Conservation (phyloP, 202 grass and related monocot genomes). For the Zizania palustris region DNA sequence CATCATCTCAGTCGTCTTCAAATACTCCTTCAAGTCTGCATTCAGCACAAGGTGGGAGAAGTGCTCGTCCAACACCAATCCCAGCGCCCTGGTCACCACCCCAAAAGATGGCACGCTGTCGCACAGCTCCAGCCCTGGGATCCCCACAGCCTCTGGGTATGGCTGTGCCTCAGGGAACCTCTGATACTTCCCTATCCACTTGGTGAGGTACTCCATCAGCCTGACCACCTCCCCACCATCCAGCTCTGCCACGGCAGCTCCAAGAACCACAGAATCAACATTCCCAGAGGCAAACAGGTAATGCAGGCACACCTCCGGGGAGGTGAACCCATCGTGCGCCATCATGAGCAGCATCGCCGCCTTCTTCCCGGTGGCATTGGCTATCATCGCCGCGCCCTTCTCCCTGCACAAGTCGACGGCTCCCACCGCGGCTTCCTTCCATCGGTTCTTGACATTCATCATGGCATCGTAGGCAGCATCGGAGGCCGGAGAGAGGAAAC, state of each 20-base stretch:
- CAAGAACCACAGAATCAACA: constrained; percentile 57
- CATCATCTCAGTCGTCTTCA: constrained; percentile 43
- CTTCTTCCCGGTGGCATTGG: constrained; percentile 23
- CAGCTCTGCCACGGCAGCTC: constrained; percentile 53
- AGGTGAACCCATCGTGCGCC: constrained; percentile 69
- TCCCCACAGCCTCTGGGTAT: constrained; percentile 14
- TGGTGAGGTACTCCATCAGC: constrained; percentile 68
- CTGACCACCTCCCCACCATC: constrained; percentile 66
- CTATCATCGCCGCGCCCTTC: constrained; percentile 36
- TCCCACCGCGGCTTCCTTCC: constrained; percentile 61
- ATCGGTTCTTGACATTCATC: constrained; percentile 54
- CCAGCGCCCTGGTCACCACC: constrained; percentile 52
- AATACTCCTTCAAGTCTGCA: constrained; percentile 53
- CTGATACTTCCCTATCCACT: constrained; percentile 75
- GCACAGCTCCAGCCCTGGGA: constrained; percentile 54
- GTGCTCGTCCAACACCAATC: constrained; percentile 71
- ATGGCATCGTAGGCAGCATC: constrained; percentile 62
- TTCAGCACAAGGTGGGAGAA: constrained; percentile 82
- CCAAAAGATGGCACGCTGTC: constrained; percentile 62
- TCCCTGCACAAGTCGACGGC: constrained; percentile 55
- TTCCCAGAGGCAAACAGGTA: constrained; percentile 66
- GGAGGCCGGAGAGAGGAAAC: constrained; percentile 62
- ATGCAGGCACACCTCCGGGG: constrained; percentile 77
- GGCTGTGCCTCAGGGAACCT: constrained; percentile 51
- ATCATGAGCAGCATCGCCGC: constrained; percentile 76